Conservation (phyloP, 1,284 basidiomycete species). For the Macrocystidia cucumis region DNA sequence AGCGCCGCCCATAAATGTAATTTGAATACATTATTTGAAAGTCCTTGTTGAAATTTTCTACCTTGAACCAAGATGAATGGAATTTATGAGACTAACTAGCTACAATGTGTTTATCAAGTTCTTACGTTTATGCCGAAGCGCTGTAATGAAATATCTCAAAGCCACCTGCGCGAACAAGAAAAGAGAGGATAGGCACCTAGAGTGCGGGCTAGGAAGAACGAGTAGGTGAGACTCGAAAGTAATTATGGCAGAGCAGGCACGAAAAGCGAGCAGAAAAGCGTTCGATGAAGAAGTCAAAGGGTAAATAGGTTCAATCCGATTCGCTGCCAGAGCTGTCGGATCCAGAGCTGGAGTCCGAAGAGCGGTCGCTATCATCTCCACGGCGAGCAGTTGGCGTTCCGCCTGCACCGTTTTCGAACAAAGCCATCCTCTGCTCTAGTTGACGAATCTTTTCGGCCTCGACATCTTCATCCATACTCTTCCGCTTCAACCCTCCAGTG, state of each 20-base stretch:
- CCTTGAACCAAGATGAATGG: slow-evolving; percentile 9
- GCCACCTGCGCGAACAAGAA: slow-evolving; percentile 17
- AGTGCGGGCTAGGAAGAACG: slow-evolving; percentile 11
- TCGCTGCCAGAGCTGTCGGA: slow-evolving; percentile 76
- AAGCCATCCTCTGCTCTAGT: slow-evolving; percentile 74
- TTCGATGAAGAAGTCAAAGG: slow-evolving; percentile 9
- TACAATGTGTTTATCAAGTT: slow-evolving; percentile 22
- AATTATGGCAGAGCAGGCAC: slow-evolving; percentile 10
- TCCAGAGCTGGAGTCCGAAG: slow-evolving; percentile 69
- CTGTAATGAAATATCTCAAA: slow-evolving; percentile 17
- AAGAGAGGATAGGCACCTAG: slow-evolving; percentile 15
- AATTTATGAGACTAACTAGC: slow-evolving; percentile 25
- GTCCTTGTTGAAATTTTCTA: slow-evolving; percentile 4
- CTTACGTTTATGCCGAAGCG: slow-evolving; percentile 12
- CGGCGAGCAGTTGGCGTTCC: slow-evolving; percentile 27
- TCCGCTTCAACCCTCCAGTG: slow-evolving; percentile 81
- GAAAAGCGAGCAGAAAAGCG: slow-evolving; percentile 10
- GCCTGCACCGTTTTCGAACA: slow-evolving; percentile 54
- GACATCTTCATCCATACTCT: slow-evolving; percentile 87
- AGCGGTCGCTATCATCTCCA: slow-evolving; percentile 60
- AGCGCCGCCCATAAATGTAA: slow-evolving; percentile 11
- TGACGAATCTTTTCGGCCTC: slow-evolving; percentile 86
- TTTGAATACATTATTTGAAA: slow-evolving; percentile 3
- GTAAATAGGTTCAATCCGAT: slow-evolving; percentile 49
- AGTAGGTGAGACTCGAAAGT: slow-evolving; percentile 5